Evolutionary conservation across 352 stramenopile genomes (phyloP).

Genomic region (Pythium pyrilobum): DNA sequence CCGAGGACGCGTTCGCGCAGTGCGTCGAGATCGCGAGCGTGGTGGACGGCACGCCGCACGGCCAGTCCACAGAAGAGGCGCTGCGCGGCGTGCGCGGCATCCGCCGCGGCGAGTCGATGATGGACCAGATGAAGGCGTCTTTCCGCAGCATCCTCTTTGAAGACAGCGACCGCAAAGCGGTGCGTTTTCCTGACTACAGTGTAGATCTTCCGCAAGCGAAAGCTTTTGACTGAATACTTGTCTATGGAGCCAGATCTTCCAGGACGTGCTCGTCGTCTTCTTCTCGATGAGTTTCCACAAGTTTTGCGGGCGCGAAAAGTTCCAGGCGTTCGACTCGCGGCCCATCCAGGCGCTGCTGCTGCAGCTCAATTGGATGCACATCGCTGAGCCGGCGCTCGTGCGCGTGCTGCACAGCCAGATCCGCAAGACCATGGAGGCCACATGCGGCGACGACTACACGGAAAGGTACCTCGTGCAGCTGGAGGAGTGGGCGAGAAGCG

Average conservation of each 20-base stretch:
- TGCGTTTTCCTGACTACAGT: slow-evolving; percentile 18
- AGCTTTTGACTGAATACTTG: neutral
- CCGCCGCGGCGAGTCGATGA: slow-evolving; percentile 25
- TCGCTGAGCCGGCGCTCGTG: slow-evolving; percentile 42
- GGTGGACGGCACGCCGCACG: slow-evolving; percentile 27
- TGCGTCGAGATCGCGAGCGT: slow-evolving; percentile 62
- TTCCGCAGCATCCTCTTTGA: slow-evolving; percentile 62
- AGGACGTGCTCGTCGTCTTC: slow-evolving; percentile 60
- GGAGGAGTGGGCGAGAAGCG: slow-evolving; percentile 43
- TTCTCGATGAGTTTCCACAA: slow-evolving; percentile 74
- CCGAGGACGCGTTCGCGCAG: slow-evolving; percentile 60
- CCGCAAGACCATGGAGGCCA: slow-evolving; percentile 38
- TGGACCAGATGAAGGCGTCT: slow-evolving; percentile 37
- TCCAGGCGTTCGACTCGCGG: slow-evolving; percentile 39
- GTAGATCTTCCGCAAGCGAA: no score
- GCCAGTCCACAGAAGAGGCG: slow-evolving; percentile 1
- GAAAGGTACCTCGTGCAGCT: slow-evolving; percentile 39
- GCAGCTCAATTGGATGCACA: slow-evolving; percentile 56
- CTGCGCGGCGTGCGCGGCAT: slow-evolving; percentile 13
- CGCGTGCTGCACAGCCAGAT: slow-evolving; percentile 54
- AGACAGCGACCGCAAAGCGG: slow-evolving; percentile 19
- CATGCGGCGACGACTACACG: slow-evolving; percentile 44
- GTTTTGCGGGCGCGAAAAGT: slow-evolving; percentile 50
- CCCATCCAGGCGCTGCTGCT: slow-evolving; percentile 43
- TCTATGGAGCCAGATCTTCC: slow-evolving; percentile 26